phyloP scores from a whole-genome alignment of 2,329 filamentous ascomycete genomes.

The Drechslera avenae region DNA sequence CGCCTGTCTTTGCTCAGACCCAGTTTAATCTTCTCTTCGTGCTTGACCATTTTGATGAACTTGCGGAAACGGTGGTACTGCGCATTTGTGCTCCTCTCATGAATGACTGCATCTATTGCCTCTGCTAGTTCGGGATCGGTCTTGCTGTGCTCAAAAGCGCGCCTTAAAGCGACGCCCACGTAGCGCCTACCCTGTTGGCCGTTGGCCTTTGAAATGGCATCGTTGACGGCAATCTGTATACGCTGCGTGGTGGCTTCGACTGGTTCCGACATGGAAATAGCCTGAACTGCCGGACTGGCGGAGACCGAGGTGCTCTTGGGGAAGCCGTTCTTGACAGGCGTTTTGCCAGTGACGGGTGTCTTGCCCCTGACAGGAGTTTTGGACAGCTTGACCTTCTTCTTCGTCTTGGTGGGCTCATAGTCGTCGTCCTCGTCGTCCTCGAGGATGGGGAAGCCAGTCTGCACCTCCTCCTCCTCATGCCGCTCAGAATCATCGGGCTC shows the following conservation, averaged over 20 bases:
- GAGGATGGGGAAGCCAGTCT: constrained; percentile 37
- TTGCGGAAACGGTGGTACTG: constrained; percentile 52
- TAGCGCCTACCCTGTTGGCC: constrained; percentile 35
- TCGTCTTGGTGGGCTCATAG: constrained; percentile 47
- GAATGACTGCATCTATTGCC: constrained; percentile 52
- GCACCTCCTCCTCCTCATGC: constrained; percentile 45
- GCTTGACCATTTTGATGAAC: constrained; percentile 50
- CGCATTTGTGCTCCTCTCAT: constrained; percentile 46
- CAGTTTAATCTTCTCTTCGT: constrained; percentile 31
- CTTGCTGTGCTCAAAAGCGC: constrained; percentile 51
- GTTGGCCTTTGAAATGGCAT: constrained; percentile 50
- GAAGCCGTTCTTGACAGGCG: constrained; percentile 36
- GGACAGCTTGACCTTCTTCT: constrained; percentile 38
- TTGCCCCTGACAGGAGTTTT: constrained; percentile 47
- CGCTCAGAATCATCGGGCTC: constrained; percentile 49
- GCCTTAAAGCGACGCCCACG: constrained; percentile 47
- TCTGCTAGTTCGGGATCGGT: constrained; percentile 44
- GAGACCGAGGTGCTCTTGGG: constrained; percentile 23
- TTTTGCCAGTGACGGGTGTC: constrained; percentile 33
- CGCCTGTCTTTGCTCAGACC: constrained; percentile 22
- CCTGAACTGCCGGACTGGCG: constrained; percentile 26
- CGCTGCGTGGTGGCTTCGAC: constrained; percentile 28
- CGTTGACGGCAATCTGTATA: constrained; percentile 48
- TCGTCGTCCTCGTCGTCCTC: constrained; percentile 56
- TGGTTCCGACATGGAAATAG: constrained; percentile 16